Evolutionary conservation across 1,284 basidiomycete species (phyloP).

Genomic region (Phylloboletellus chloephorus): DNA sequence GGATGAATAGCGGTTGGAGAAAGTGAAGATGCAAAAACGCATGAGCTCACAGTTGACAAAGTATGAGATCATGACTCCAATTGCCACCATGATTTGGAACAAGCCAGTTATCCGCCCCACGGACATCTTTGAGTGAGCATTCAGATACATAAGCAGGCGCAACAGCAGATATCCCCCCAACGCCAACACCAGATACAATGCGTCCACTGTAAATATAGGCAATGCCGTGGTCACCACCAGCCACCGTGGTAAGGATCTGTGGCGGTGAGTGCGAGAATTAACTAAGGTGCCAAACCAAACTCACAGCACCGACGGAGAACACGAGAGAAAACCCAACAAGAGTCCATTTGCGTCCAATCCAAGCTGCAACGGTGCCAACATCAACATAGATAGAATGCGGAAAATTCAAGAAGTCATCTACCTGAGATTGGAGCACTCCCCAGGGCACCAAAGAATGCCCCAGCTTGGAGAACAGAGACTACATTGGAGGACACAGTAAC

Average conservation of each 20-base stretch:
- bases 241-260: slow-evolving; percentile 57
- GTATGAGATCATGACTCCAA: slow-evolving; percentile 74
- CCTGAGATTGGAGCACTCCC: slow-evolving; percentile 60
- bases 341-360: slow-evolving; percentile 51
- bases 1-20: slow-evolving; percentile 1
- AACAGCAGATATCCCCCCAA: slow-evolving; percentile 57
- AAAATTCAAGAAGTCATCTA: slow-evolving; percentile 25
- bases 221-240: slow-evolving; percentile 50
- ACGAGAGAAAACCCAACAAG: slow-evolving; percentile 55
- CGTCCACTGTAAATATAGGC: slow-evolving; percentile 71
- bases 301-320: slow-evolving; percentile 64
- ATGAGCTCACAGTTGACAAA: slow-evolving; percentile 61
- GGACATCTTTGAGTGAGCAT: slow-evolving; percentile 69
- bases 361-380: slow-evolving; percentile 32
- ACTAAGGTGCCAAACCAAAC: slow-evolving; percentile 15
- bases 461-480: slow-evolving; percentile 75
- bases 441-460: slow-evolving; percentile 76
- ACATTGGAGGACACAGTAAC: slow-evolving; percentile 57
- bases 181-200: slow-evolving; percentile 56
- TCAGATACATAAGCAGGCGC: slow-evolving; percentile 76
- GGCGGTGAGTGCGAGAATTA: not conserved
- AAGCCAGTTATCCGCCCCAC: slow-evolving; percentile 68
- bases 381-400: not conserved
- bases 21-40: not conserved
- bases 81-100: slow-evolving; percentile 79